Percentiles rank a stretch among this genome's conserved stretches.
Conservation (phyloP, 2,329 filamentous ascomycete species). For the Cordyceps militaris region DNA sequence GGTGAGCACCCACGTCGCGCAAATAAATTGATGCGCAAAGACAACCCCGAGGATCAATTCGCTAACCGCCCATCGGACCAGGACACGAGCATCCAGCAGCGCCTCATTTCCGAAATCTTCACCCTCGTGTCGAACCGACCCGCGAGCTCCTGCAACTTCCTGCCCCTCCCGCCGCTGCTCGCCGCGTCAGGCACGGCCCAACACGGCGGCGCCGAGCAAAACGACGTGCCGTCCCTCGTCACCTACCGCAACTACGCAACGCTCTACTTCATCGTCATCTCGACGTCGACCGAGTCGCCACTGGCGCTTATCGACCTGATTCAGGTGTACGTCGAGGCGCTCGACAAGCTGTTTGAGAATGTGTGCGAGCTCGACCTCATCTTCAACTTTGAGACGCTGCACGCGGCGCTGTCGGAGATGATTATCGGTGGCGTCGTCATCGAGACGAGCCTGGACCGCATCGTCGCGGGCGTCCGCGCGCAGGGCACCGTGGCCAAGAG, state of each 20-base stretch:
- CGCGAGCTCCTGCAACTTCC: constrained; percentile 91
- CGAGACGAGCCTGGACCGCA: constrained; percentile 82
- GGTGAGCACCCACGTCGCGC: constrained; percentile 37
- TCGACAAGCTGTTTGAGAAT: constrained; percentile 94
- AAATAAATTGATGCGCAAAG: neutral
- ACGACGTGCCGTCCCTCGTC: constrained; percentile 88
- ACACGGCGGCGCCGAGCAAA: constrained; percentile 59
- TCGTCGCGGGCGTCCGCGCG: constrained; percentile 74
- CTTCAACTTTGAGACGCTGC: constrained; percentile 97
- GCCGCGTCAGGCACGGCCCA: constrained; percentile 55
- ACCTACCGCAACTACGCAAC: constrained; percentile 98
- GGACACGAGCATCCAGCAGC: constrained; percentile 97
- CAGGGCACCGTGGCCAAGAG: constrained; percentile 73
- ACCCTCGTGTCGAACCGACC: constrained; percentile 88
- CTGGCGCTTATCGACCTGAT: constrained; percentile 94
- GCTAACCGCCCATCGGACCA: constrained; percentile 29
- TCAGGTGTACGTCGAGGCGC: constrained; percentile 93
- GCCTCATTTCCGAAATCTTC: constrained; percentile 95
- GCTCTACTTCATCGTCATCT: constrained; percentile 97
- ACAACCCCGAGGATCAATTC: neutral
- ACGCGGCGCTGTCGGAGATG: constrained; percentile 88
- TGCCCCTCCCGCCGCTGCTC: constrained; percentile 66
- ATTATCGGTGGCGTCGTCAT: constrained; percentile 91
- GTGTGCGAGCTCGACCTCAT: constrained; percentile 98
- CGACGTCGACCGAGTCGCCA: constrained; percentile 90